These are phyloP conservation scores for Rhodotorula sp. DNA, from an alignment of 1,284 basidiomycete genomes.

Conservation along the genomic window DNA sequence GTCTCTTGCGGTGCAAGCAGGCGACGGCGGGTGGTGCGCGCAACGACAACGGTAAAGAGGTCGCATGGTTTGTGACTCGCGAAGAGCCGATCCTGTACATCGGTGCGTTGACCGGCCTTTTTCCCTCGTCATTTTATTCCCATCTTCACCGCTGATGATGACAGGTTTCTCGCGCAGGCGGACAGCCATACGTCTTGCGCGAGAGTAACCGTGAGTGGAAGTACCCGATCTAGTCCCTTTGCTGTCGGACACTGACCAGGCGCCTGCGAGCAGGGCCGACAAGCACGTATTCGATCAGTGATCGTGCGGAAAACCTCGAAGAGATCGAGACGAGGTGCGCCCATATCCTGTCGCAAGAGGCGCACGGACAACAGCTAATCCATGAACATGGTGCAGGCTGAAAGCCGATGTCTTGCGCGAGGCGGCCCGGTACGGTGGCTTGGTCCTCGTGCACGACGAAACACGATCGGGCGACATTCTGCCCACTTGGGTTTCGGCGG, in stretches of 20 bases:
- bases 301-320: constrained; percentile 91
- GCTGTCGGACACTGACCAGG: not conserved
- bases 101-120: constrained; percentile 56
- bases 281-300: constrained; percentile 75
- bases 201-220: constrained; percentile 58
- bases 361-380: not conserved
- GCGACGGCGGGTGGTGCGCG: not conserved
- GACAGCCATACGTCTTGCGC: constrained; percentile 86
- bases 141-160: not conserved
- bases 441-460: constrained; percentile 75
- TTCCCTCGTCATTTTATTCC: too few relatives aligned
- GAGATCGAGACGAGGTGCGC: constrained; percentile 75
- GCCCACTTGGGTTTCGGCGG: constrained; percentile 93
- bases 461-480: constrained; percentile 64
- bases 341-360: not conserved
- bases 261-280: constrained; percentile 63
- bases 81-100: constrained; percentile 70
- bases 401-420: constrained; percentile 94
- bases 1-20: constrained; percentile 61
- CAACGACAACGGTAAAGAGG: constrained; percentile 43
- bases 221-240: too few relatives aligned
- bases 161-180: constrained; percentile 1
- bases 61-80: constrained; percentile 56
- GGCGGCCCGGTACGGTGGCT: constrained; percentile 78
- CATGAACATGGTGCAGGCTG: constrained; percentile 49